Percentiles rank a stretch among this genome's conserved stretches.
Evolutionary conservation across 1,284 basidiomycete genomes (phyloP).

Genomic region (Veloboletus limbatus): DNA sequence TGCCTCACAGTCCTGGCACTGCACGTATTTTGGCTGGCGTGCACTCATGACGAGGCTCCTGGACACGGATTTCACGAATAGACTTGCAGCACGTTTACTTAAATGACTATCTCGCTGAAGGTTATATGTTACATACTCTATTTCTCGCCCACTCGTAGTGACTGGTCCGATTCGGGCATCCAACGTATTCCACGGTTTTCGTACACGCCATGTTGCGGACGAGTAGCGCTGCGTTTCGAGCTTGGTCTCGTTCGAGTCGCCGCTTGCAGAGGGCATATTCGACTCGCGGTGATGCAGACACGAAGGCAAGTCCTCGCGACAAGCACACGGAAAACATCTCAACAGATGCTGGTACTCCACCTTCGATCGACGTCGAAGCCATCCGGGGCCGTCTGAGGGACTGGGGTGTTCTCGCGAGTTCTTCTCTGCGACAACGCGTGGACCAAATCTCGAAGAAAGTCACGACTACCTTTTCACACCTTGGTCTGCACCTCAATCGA

Average conservation of each 20-base stretch:
- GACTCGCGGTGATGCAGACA: constrained; percentile 4
- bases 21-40: too few relatives aligned
- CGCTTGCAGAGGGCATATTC: constrained; percentile 7
- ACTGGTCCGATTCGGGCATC: too few relatives aligned
- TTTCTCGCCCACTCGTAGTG: too few relatives aligned
- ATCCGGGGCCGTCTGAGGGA: constrained; percentile 45
- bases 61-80: constrained; percentile 21
- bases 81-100: constrained; percentile 17
- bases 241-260: constrained; percentile 7
- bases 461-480: constrained; percentile 60
- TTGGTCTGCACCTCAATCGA: constrained; percentile 78
- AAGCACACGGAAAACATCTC: constrained; percentile 4
- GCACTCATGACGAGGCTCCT: constrained; percentile 11
- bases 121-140: too few relatives aligned
- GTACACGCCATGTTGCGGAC: constrained; percentile 17
- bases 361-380: constrained; percentile 17
- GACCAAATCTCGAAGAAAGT: constrained; percentile 57
- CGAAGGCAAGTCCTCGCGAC: constrained; percentile 2
- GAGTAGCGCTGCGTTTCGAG: constrained; percentile 4
- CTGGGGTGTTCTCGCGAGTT: constrained; percentile 49
- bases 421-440: constrained; percentile 48
- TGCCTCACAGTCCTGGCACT: too few relatives aligned
- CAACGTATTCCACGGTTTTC: too few relatives aligned
- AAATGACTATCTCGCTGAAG: too few relatives aligned
- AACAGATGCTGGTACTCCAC: neutral